Base-by-base conservation (phyloP, 108 stramenopile genomes). In the Cyclostephanos tholiformis region DNA sequence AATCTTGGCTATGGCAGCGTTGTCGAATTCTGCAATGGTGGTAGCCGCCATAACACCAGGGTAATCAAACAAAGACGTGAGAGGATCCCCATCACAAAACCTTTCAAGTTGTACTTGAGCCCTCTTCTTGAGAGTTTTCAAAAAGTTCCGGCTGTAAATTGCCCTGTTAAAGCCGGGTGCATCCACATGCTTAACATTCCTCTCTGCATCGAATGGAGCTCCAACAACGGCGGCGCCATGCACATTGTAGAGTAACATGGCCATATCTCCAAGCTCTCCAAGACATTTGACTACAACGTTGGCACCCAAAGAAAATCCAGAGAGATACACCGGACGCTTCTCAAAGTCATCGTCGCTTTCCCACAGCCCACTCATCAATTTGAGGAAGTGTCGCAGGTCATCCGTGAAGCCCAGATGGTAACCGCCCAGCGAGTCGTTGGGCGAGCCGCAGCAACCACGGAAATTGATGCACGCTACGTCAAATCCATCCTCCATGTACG, bases 321-420 rank as follows among this genome's bases (percentile, higher is more conserved):
- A 82, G 16, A 97, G 78, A 75, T 90, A 97, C 13, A 94, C 65
- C 19, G 84, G 85, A 63, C 76, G 72, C 51, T 86, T 84, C 0
- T 87, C 61, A 22, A 65, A 65, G 57, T 58, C 60, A 7, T 74
- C 63, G 36, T 74, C 14, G 12, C 27, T 29, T 51, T 49, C 35
- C 72, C 62, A 60, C 62, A 62, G 52, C 35, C 77, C 63, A 25
- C 72, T 61, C 35, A 91, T 50, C n/a, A 82, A 52, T 26, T 77
- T 62, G 52, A 97, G 68, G 64, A 84, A 90, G 29, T 86, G 77
- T 17, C 69, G 52, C n/a, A 95, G 76, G 68, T 97, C 97, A 59
- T 94, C 90, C 9, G 93, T 94, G 71, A 93, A 97, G n/a, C 97
- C 95, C 19, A 95, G 57, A 76, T 97, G 97, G 72, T 97, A 97